Evolutionary conservation across 1,284 basidiomycete genomes (phyloP).

Genomic region (Ustilago bromivora): DNA sequence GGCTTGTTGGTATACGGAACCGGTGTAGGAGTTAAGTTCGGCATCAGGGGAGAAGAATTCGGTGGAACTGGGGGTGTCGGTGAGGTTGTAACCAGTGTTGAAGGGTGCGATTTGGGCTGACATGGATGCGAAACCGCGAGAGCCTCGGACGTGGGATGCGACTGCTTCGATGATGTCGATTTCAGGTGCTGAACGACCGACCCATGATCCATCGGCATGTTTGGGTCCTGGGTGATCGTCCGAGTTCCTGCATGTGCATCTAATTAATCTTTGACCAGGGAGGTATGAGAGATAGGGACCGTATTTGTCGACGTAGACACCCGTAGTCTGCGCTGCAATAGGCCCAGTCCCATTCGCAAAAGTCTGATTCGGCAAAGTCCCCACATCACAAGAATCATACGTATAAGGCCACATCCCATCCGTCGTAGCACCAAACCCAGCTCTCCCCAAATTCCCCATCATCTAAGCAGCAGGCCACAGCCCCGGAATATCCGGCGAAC

Average conservation of each 20-base stretch:
- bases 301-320: slow-evolving; percentile 56
- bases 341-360: slow-evolving; percentile 60
- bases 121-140: slow-evolving; percentile 59
- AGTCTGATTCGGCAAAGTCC: slow-evolving; percentile 65
- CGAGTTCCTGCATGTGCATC: slow-evolving; percentile 60
- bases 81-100: slow-evolving; percentile 70
- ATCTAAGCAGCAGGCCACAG: slow-evolving; percentile 66
- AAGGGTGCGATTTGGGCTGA: slow-evolving; percentile 65
- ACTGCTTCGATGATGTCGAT: slow-evolving; percentile 83
- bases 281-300: slow-evolving; percentile 59
- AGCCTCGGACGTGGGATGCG: slow-evolving; percentile 56
- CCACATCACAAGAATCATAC: slow-evolving; percentile 71
- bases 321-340: slow-evolving; percentile 59
- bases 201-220: slow-evolving; percentile 56
- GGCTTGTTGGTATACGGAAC: slow-evolving; percentile 65
- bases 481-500: slow-evolving; percentile 48
- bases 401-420: slow-evolving; percentile 68
- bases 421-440: slow-evolving; percentile 83
- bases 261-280: slow-evolving; percentile 62
- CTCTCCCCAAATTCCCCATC: slow-evolving; percentile 76
- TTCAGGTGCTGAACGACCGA: slow-evolving; percentile 80
- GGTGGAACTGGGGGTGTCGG: slow-evolving; percentile 59
- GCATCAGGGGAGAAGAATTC: slow-evolving; percentile 40
- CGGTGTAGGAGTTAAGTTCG: slow-evolving; percentile 60
- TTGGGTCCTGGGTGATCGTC: slow-evolving; percentile 66